A percentile compares a stretch with the other conserved stretches of the same genome.
Conservation (phyloP, 495 filamentous ascomycete genomes). For the Ramalina peruviana region DNA sequence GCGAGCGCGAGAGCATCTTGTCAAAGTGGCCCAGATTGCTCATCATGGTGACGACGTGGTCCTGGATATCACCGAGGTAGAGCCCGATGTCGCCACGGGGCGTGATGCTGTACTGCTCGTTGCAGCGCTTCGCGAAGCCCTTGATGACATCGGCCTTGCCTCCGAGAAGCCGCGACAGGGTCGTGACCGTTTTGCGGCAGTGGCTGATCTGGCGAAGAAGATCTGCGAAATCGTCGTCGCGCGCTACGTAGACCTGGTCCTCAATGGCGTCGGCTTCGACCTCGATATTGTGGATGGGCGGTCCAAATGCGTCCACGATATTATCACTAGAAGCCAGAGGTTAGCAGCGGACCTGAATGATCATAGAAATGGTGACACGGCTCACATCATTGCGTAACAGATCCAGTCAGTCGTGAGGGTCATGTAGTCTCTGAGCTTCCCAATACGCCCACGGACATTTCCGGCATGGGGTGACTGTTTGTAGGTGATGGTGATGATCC, state of each 20-base stretch:
- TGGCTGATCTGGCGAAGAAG: constrained; percentile 82
- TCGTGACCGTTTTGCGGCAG: constrained; percentile 88
- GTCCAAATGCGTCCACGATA: constrained; percentile 91
- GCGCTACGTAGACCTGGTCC: constrained; percentile 83
- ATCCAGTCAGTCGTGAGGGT: constrained; percentile 93
- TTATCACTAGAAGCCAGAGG: constrained; percentile 42
- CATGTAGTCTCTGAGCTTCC: constrained; percentile 84
- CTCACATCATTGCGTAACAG: constrained; percentile 94
- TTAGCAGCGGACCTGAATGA: constrained; percentile 22
- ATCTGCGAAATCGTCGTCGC: constrained; percentile 69
- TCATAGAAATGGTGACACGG: constrained; percentile 8
- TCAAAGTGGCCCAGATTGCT: constrained; percentile 89
- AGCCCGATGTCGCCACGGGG: constrained; percentile 91
- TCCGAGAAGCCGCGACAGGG: constrained; percentile 77
- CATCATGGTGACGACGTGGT: constrained; percentile 99
- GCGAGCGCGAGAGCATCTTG: constrained; percentile 90
- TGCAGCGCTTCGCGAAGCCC: constrained; percentile 96
- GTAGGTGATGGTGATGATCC: constrained; percentile 87
- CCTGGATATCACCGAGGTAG: constrained; percentile 92
- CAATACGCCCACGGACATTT: constrained; percentile 83
- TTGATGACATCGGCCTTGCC: constrained; percentile 96
- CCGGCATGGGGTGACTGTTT: constrained; percentile 66
- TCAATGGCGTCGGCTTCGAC: constrained; percentile 83
- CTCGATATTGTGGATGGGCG: constrained; percentile 75
- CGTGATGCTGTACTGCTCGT: constrained; percentile 87